These are phyloP conservation scores for Solanum lignicaule DNA, from an alignment of 257 asterid genomes.

Conservation along the genomic window DNA sequence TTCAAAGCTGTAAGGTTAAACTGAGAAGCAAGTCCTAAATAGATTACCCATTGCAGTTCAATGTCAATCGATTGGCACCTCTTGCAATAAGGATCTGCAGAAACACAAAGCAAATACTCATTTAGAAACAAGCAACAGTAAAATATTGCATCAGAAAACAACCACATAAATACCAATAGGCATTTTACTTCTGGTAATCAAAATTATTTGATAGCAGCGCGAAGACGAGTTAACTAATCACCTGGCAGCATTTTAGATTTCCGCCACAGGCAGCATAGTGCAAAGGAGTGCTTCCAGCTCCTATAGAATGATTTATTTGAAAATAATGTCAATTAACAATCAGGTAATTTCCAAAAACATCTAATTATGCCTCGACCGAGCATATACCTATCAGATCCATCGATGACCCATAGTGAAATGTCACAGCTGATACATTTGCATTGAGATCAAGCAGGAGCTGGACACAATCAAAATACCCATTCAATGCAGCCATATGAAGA, in stretches of 20 bases:
- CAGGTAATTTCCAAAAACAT: background rate
- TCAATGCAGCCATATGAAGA: conserved; percentile 97
- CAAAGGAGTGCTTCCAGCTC: conserved; percentile 97
- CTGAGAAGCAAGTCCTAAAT: background rate
- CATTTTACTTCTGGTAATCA: background rate
- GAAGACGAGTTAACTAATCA: conserved; percentile 6
- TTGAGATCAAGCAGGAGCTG: conserved; percentile 92
- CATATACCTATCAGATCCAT: conserved; percentile 83
- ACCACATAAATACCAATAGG: background rate
- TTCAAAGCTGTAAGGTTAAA: background rate
- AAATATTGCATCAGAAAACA: background rate
- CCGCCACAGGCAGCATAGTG: conserved; percentile 99
- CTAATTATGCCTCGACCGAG: background rate
- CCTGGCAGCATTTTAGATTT: conserved; percentile 96
- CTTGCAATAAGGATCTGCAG: conserved; percentile 80
- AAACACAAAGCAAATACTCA: background rate
- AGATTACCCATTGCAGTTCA: conserved; percentile 91
- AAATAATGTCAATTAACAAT: background rate
- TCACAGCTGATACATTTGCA: conserved; percentile 68
- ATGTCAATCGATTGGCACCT: conserved; percentile 83
- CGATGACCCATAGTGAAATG: conserved; percentile 91
- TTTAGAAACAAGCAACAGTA: background rate
- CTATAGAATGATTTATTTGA: conserved; percentile 21
- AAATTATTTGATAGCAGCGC: background rate
- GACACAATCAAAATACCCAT: conserved; percentile 92